Evolutionary conservation across 495 filamentous ascomycete species (phyloP), one percentile per base, ranked within the genome.

Genomic region (Achaetomiella virescens): DNA sequence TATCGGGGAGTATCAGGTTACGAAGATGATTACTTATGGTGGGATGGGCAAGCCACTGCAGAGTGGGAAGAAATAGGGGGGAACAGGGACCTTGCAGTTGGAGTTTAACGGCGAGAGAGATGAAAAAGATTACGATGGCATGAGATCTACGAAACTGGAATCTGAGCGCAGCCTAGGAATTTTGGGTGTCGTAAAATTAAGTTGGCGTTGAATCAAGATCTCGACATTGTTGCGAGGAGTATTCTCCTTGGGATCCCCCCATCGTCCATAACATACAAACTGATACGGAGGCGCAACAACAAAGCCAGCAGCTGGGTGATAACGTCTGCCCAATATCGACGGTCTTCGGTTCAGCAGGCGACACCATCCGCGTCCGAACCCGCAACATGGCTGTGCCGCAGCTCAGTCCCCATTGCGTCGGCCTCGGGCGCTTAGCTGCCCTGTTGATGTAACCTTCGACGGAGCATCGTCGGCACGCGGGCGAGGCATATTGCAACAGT

Each of bases 1-100:
- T 15, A 86, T 95, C 61, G 88, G 87, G 10, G 93, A 97, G 72
- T 98, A 95, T 70, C 79, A 86, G 65, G 72, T 81, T 48, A 88
- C 86, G 41, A 98, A 98, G 79, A 93, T 82, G 74, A 82, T 96
- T 36, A 93, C 89, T 6, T 81, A 88, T 66, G 91, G 89, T 9
- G 87, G 88, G 1, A 85, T 90, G 78, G 80, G 80, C 44, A 72
- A 82, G 72, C 78, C 81, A 9, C 65, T 80, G 62, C 75, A 80
- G 59, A 62, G 51, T 7, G 52, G 54, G 18, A 38, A 9, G n/a
- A 31, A 31, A 5, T 31, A 31, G 27, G 25, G n/a, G 24, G 22
- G 18, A 40, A 46, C 21, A 21, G n/a, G 21, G n/a, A n/a, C n/a
- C 49, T 0, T 22, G 11, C 24, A 14, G 25, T 36, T 20, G 29